A percentile compares a stretch with the other conserved stretches of the same genome.
Conservation (phyloP, 1,284 basidiomycete genomes). For the Leccinum fallax region DNA sequence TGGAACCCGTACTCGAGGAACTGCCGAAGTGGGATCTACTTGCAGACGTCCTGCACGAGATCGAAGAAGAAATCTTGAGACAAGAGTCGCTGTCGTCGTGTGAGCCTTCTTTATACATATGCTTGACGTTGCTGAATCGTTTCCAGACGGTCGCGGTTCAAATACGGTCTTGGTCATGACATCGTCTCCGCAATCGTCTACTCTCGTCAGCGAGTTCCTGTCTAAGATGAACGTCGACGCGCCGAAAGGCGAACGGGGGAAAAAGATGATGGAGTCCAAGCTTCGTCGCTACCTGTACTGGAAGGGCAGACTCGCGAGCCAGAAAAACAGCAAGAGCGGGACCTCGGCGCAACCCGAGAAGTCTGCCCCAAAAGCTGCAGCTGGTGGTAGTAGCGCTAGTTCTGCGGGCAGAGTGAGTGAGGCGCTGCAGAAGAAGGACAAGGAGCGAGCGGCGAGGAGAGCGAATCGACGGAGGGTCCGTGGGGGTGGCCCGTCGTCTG, state of each 20-base stretch:
- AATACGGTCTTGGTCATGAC: slow-evolving; percentile 89
- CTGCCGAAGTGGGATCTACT: slow-evolving; percentile 94
- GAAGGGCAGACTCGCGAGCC: slow-evolving; percentile 63
- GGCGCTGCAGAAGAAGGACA: slow-evolving; percentile 76
- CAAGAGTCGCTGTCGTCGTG: slow-evolving; percentile 47
- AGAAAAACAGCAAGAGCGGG: slow-evolving; percentile 19
- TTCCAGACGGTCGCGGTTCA: slow-evolving; percentile 55
- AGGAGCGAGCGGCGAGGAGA: slow-evolving; percentile 53
- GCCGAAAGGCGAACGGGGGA: slow-evolving; percentile 64
- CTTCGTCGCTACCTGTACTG: slow-evolving; percentile 78
- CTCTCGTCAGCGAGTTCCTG: slow-evolving; percentile 79
- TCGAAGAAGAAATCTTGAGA: slow-evolving; percentile 84
- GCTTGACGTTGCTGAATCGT: neutral
- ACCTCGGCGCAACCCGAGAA: slow-evolving; percentile 5
- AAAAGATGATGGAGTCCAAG: slow-evolving; percentile 78
- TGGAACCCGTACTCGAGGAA: slow-evolving; percentile 90
- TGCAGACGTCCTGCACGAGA: slow-evolving; percentile 85
- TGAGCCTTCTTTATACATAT: slow-evolving; percentile 27
- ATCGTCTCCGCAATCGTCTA: slow-evolving; percentile 77
- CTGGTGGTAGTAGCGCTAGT: neutral
- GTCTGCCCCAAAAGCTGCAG: slow-evolving; percentile 5
- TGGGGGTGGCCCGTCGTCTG: slow-evolving; percentile 56
- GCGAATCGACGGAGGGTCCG: slow-evolving; percentile 63
- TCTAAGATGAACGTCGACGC: slow-evolving; percentile 59
- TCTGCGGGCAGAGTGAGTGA: slow-evolving; percentile 49